Conservation (phyloP, 768 basidiomycete species). For the Podaxis carcinomalis region DNA sequence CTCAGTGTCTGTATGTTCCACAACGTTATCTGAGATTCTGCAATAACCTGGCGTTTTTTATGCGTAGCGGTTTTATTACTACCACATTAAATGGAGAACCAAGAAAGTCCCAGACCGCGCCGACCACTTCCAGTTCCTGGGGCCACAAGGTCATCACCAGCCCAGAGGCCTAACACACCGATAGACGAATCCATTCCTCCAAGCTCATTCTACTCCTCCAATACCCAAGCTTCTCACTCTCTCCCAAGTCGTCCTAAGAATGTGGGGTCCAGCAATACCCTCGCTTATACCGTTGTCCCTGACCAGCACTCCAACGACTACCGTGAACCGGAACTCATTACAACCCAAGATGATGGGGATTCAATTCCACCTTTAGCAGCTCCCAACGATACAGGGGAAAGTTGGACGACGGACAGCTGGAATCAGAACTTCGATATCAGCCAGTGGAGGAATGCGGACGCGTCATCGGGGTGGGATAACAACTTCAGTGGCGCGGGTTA, state of each 20-base stretch:
- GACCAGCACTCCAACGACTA: constrained; percentile 30
- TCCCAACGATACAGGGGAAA: constrained; percentile 19
- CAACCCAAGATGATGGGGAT: constrained; percentile 37
- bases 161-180: constrained; percentile 39
- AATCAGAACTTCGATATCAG: constrained; percentile 14
- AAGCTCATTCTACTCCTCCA: constrained; percentile 27
- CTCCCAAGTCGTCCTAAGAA: constrained; percentile 34
- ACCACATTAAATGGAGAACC: constrained; percentile 38
- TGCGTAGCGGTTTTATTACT: constrained; percentile 3
- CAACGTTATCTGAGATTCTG: neutral
- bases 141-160: constrained; percentile 19
- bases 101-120: constrained; percentile 38
- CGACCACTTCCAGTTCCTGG: constrained; percentile 46
- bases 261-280: constrained; percentile 41
- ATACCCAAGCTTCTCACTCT: constrained; percentile 29
- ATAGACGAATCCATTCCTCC: constrained; percentile 22
- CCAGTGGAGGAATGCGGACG: constrained; percentile 5
- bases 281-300: constrained; percentile 27
- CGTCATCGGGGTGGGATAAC: constrained; percentile 2
- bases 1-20: constrained; percentile 11
- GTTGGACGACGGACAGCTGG: constrained; percentile 18
- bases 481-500: constrained; percentile 24
- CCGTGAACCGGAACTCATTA: constrained; percentile 55
- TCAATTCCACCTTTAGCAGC: constrained; percentile 37
- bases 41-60: neutral